phyloP scores from a whole-genome alignment of 2,329 filamentous ascomycete species.

The Aspergillus thermomutatus region DNA sequence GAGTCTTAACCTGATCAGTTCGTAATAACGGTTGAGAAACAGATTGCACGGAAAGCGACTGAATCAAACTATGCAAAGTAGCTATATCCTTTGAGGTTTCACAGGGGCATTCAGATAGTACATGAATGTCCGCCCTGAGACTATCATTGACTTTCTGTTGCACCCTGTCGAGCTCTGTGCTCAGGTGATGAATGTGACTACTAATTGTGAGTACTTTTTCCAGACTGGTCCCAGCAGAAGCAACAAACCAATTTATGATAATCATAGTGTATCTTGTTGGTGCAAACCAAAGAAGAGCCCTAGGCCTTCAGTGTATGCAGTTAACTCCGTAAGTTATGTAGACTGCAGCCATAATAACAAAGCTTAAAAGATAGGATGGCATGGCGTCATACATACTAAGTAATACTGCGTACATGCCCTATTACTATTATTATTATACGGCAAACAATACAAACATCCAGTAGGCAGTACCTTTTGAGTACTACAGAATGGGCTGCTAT shows the following conservation, averaged over 20 bases:
- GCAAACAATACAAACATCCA: background rate
- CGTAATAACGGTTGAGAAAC: conserved; percentile 62
- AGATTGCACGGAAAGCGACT: conserved; percentile 67
- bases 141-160: conserved; percentile 41
- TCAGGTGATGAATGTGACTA: conserved; percentile 56
- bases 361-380: no score
- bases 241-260: background rate
- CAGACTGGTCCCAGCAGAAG: background rate
- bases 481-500: background rate
- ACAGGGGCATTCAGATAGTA: conserved; percentile 19
- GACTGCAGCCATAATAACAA: background rate
- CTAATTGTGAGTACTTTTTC: background rate
- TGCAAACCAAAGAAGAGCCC: no score
- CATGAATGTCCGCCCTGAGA: background rate
- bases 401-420: background rate
- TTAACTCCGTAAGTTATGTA: background rate
- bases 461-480: no score
- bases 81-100: conserved; percentile 28
- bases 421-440: background rate
- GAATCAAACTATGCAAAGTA: conserved; percentile 65
- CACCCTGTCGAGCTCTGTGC: conserved; percentile 56
- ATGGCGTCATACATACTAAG: background rate
- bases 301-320: no score
- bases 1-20: conserved; percentile 55
- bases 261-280: background rate